Evolutionary conservation across 2,329 filamentous ascomycete genomes (phyloP), one percentile per base, ranked within the genome.

Genomic region (Pleoardoris graminearum): DNA sequence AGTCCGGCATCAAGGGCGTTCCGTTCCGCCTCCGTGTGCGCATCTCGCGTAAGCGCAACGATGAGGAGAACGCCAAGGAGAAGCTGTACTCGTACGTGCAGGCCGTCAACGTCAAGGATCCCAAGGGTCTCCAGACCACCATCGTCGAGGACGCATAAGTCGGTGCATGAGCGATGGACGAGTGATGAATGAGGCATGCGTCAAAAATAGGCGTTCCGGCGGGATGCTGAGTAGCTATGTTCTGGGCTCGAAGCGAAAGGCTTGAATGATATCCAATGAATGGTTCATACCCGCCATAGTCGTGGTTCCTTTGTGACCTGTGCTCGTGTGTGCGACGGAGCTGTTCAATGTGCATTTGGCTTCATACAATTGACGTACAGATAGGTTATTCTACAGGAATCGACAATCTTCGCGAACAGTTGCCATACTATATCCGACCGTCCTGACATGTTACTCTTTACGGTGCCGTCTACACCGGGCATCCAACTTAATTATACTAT

Each of bases 61-160:
- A 99, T 80, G 94, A 97, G 85, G 94, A 99, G 83, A 91, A 90
- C 74, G 94, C 95, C 78, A 96, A 96, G 85, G 91, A 99, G 87
- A 96, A 95, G 86, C 88, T 99, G 68, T 99, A 97, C 89, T 94
- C 89, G 80, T 97, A 96, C 82, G 94, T 99, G 71, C 93, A 99
- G 87, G 94, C 94, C 72, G 94, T 99, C 78, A 97, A 97, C 81
- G 92, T 97, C 77, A 96, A 97, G 90, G 89, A 96, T 82, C 87
- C 91, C 80, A 97, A 97, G 90, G 93, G 94, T 79, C 88, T 99
- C 71, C 86, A 89, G 76, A 99, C 94, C 69, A 86, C 89, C 71
- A 84, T 96, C 72, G 93, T 99, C 59, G 85, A 87, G 75, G 83
- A 86, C 68, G 77, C 79, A 65, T 84, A 82, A 67, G 14, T 12